Base-by-base conservation (phyloP, 192 early-diverging fungal genomes). In the Rhizophagus prolifer region DNA sequence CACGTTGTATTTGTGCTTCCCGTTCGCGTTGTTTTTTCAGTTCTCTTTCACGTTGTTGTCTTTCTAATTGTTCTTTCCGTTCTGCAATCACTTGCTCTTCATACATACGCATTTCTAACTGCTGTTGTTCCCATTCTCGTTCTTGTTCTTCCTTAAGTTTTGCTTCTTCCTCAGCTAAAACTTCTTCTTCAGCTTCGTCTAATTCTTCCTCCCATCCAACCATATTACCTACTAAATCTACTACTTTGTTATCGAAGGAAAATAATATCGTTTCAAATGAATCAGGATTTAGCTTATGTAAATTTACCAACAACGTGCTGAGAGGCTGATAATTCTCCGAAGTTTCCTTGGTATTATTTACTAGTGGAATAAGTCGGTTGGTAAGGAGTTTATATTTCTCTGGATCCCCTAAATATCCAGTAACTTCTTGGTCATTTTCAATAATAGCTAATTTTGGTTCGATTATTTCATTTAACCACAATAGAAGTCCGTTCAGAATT, bases 191-290 rank as follows among this genome's bases (percentile, higher is more conserved):
- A 41, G 72, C 72, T 30, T 74, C 72, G 4, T 44, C 59, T 21
- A 75, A 65, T 47, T 75, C 74, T 47, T 75, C 74, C 65, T 75
- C 74, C 74, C 74, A 75, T 21, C 74, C 74, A 30, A 75, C 74
- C 25, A 75, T 34, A 65, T 64, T 65, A 34, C 74, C 74, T 26
- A 75, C 46, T 19, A 62, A 36, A 28, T 75, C 74, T 28, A 75
- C 36, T 23, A 46, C 10, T 75, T 65, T 75, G 23, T 28, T 28
- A 65, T 75, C 74, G 41, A 47, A 75, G 47, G 74, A 34, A 46
- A 65, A 75, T 30, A 75, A 65, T 4, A 75, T 62, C 2, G 41
- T 21, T 36, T 75, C 74, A 65, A 75, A 75, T 28, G 25, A 2
- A 44, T 75, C 74, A 0, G 74, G 74, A 21, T 65, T 65, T 75